Conservation (phyloP, 441 rosid species). For the Arabidopsis hybrid region DNA sequence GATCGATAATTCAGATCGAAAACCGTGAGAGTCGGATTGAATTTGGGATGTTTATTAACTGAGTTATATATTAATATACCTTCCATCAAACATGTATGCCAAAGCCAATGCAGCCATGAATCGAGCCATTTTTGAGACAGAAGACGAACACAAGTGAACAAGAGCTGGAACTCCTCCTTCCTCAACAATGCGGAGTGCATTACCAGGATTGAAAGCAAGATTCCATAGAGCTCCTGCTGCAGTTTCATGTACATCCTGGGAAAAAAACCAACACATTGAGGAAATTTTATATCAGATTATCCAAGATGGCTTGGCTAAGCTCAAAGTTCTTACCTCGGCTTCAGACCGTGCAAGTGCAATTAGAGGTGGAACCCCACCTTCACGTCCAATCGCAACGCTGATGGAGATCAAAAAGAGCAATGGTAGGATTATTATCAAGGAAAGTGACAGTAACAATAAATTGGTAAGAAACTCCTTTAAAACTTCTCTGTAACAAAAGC, state of each 20-base stretch:
- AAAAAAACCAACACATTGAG: slow-evolving; percentile 18
- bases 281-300: not conserved
- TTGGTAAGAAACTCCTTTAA: not conserved
- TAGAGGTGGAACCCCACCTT: slow-evolving; percentile 95
- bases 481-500: not conserved
- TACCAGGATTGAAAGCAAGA: slow-evolving; percentile 89
- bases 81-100: slow-evolving; percentile 97
- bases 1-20: not conserved
- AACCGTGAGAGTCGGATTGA: not conserved
- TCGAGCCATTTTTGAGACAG: slow-evolving; percentile 93
- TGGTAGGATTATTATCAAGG: not conserved
- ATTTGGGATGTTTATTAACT: not conserved
- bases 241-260: slow-evolving; percentile 97
- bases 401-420: slow-evolving; percentile 12
- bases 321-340: slow-evolving; percentile 66
- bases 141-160: slow-evolving; percentile 84
- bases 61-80: slow-evolving; percentile 50
- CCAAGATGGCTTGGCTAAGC: not conserved
- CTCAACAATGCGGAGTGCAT: slow-evolving; percentile 92
- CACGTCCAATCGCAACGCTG: slow-evolving; percentile 96
- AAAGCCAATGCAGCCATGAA: slow-evolving; percentile 98
- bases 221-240: slow-evolving; percentile 99
- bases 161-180: slow-evolving; percentile 97
- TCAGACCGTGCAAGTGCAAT: slow-evolving; percentile 87
- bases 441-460: slow-evolving; percentile 18